These are phyloP conservation scores for Colletotrichum coccodes DNA, from an alignment of 2,329 filamentous ascomycete species.

Conservation along the genomic window DNA sequence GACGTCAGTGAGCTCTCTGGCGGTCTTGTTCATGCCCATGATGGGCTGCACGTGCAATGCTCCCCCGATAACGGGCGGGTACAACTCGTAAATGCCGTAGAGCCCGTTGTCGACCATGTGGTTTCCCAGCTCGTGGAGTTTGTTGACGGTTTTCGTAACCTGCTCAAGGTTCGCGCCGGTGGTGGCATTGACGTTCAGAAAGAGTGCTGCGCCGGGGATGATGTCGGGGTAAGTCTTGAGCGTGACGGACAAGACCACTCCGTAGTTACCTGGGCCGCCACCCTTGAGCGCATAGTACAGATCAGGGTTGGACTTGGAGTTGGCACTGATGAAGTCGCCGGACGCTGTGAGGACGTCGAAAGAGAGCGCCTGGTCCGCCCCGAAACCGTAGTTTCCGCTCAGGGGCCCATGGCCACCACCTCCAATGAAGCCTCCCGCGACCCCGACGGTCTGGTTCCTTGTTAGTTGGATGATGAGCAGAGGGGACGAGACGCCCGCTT, in stretches of 20 bases:
- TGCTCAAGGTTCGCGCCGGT: slow-evolving; percentile 16
- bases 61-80: slow-evolving; percentile 16
- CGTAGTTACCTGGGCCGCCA: slow-evolving; percentile 64
- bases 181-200: slow-evolving; percentile 32
- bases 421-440: slow-evolving; percentile 70
- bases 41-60: slow-evolving; percentile 34
- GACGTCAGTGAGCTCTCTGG: slow-evolving; percentile 10
- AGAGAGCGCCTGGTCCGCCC: slow-evolving; percentile 60
- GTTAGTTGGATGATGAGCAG: neutral
- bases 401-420: slow-evolving; percentile 66
- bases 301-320: slow-evolving; percentile 55
- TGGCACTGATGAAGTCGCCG: slow-evolving; percentile 57
- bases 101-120: slow-evolving; percentile 30
- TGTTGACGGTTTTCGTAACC: slow-evolving; percentile 24
- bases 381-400: slow-evolving; percentile 52
- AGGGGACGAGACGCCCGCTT: neutral
- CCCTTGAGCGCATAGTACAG: slow-evolving; percentile 68
- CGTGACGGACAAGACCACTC: slow-evolving; percentile 61
- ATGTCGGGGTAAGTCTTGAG: slow-evolving; percentile 56
- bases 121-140: slow-evolving; percentile 27
- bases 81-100: slow-evolving; percentile 31
- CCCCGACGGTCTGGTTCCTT: slow-evolving; percentile 58
- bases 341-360: slow-evolving; percentile 57
- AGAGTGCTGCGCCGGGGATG: slow-evolving; percentile 17
- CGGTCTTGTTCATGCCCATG: slow-evolving; percentile 35